A percentile compares a stretch with the other conserved stretches of the same genome.
phyloP scores from a whole-genome alignment of 805 yeast genomes.

The Middelhovenomyces tepae region DNA sequence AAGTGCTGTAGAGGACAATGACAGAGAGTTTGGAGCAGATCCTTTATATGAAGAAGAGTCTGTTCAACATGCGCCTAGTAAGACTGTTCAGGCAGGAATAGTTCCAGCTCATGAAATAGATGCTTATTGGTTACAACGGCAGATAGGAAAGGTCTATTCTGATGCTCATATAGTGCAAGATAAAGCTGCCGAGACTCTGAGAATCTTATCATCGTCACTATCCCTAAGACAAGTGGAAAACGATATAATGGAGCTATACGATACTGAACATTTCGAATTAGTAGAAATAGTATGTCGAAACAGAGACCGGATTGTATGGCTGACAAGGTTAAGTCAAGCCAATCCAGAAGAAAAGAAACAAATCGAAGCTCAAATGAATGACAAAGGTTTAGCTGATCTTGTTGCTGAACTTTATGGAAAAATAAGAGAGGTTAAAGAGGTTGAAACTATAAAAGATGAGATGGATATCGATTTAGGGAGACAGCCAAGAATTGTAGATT shows the following conservation, averaged over 20 bases:
- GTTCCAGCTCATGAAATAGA: constrained; percentile 36
- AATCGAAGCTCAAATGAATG: constrained; percentile 37
- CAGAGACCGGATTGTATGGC: constrained; percentile 45
- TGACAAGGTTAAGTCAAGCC: constrained; percentile 37
- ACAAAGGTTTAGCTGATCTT: constrained; percentile 33
- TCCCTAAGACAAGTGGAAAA: constrained; percentile 42
- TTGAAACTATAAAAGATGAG: constrained; percentile 24
- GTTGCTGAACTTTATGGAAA: constrained; percentile 35
- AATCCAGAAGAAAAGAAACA: constrained; percentile 28
- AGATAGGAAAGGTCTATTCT: constrained; percentile 30
- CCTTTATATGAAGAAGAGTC: constrained; percentile 12
- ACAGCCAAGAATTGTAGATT: constrained; percentile 46
- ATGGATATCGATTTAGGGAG: constrained; percentile 3
- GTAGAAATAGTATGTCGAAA: constrained; percentile 43
- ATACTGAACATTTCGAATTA: constrained; percentile 42
- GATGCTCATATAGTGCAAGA: constrained; percentile 37
- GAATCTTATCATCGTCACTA: constrained; percentile 32
- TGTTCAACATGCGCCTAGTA: constrained; percentile 7
- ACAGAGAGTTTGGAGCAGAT: constrained; percentile 14
- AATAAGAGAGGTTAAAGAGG: constrained; percentile 15
- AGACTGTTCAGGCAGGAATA: constrained; percentile 5
- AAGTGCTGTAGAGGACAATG: constrained; percentile 15
- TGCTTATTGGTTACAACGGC: constrained; percentile 46
- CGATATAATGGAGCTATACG: constrained; percentile 44
- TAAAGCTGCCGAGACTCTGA: constrained; percentile 33